phyloP scores from a whole-genome alignment of 1,139 yeast genomes.

The Geotrichum reessii region DNA sequence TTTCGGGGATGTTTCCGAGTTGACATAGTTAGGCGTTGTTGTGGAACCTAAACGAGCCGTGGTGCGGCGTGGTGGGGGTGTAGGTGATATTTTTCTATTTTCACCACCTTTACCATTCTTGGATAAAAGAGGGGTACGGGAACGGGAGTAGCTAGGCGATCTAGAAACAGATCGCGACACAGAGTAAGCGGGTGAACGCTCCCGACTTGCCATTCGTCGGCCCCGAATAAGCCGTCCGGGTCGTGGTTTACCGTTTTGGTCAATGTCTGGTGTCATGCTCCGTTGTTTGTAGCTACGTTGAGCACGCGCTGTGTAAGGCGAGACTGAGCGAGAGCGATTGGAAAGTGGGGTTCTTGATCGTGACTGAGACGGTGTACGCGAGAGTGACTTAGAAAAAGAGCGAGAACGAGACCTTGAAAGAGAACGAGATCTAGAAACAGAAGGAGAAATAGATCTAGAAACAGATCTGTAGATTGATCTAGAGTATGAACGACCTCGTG shows the following conservation, averaged over 20 bases:
- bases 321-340: conserved; percentile 2
- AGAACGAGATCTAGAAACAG: conserved; percentile 17
- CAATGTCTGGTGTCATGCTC: not conserved
- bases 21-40: not conserved
- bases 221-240: conserved; percentile 13
- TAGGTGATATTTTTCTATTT: not conserved
- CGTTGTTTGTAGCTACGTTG: not conserved
- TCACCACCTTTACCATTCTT: not conserved
- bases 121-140: conserved; percentile 1
- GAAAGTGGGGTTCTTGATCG: conserved; percentile 10
- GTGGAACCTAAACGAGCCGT: conserved; percentile 10
- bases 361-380: conserved; percentile 21
- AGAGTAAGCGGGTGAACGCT: not conserved
- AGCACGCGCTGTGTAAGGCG: not conserved
- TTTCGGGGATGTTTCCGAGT: conserved; percentile 11
- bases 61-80: conserved; percentile 10
- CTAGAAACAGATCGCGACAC: not conserved
- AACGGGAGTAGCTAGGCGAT: conserved; percentile 1
- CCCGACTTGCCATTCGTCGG: conserved; percentile 1
- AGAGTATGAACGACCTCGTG: conserved; percentile 3
- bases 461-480: conserved; percentile 14
- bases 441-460: conserved; percentile 20
- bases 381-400: conserved; percentile 20
- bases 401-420: conserved; percentile 14
- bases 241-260: conserved; percentile 2